A percentile compares a stretch with the other conserved stretches of the same genome.
Conservation (phyloP, 1,284 basidiomycete species). For the Wolfiporia cocos region DNA sequence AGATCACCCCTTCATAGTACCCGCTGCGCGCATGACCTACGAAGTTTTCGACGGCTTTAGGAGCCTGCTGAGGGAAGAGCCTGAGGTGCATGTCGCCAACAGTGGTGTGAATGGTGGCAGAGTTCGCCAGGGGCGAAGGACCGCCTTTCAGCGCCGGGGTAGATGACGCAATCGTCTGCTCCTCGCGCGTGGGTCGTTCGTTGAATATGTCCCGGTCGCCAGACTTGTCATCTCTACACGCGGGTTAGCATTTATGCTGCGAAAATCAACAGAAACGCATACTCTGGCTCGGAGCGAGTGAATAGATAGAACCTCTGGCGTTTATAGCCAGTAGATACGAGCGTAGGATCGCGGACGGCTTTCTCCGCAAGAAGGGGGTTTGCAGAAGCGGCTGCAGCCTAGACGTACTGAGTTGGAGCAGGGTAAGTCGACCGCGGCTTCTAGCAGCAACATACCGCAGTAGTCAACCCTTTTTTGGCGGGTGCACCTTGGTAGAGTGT, state of each 20-base stretch:
- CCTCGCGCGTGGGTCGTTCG: conserved; percentile 94
- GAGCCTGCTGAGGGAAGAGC: conserved; percentile 87
- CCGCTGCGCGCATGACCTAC: conserved; percentile 88
- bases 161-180: conserved; percentile 84
- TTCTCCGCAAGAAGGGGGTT: conserved; percentile 91
- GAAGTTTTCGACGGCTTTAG: conserved; percentile 97
- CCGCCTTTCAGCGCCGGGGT: conserved; percentile 46
- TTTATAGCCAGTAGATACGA: conserved; percentile 93
- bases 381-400: conserved; percentile 93
- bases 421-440: not conserved
- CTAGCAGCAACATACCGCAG: conserved; percentile 48
- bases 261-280: conserved; percentile 24
- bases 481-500: conserved; percentile 92
- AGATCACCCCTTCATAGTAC: conserved; percentile 92
- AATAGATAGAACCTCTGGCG: conserved; percentile 97
- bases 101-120: conserved; percentile 92
- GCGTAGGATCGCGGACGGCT: conserved; percentile 80
- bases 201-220: conserved; percentile 98
- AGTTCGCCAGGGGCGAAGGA: conserved; percentile 62
- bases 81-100: conserved; percentile 91
- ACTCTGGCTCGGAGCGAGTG: conserved; percentile 89
- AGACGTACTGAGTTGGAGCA: not conserved
- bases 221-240: conserved; percentile 71
- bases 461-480: conserved; percentile 79
- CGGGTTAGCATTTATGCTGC: conserved; percentile 4